phyloP scores from a whole-genome alignment of 164 flowering plant species.

The Buxus sempervirens region DNA sequence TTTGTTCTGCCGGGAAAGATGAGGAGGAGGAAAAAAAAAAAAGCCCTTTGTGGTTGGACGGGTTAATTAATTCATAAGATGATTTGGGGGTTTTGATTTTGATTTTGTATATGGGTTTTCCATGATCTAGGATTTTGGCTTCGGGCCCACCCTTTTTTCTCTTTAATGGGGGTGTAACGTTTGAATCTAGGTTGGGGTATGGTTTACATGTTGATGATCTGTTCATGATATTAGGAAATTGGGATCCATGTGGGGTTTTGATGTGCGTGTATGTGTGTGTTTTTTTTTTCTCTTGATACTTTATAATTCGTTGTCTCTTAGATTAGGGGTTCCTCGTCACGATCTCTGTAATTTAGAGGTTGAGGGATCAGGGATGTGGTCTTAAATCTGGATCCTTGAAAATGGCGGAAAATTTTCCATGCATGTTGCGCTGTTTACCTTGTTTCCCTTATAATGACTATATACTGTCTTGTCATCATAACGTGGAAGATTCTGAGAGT shows the following conservation, averaged over 20 bases:
- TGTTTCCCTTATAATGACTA: background rate
- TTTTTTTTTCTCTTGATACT: background rate
- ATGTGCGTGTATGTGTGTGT: too few relatives aligned
- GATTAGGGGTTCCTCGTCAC: background rate
- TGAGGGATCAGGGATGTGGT: background rate
- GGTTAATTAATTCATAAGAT: slow-evolving; percentile 2
- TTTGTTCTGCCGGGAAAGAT: background rate
- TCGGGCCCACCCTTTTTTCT: background rate
- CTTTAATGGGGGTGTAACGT: background rate
- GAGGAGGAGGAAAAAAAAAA: background rate
- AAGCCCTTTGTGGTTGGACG: background rate
- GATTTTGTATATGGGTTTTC: background rate
- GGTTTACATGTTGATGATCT: background rate
- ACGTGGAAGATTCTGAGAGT: background rate
- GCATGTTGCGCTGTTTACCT: background rate
- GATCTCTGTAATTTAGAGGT: background rate
- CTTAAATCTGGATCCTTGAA: background rate
- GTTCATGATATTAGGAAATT: background rate
- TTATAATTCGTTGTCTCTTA: background rate
- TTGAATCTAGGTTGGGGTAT: background rate
- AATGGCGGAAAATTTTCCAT: background rate
- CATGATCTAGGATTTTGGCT: background rate
- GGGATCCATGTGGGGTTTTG: background rate
- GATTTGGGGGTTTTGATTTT: background rate
- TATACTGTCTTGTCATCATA: too few relatives aligned